phyloP scores from a whole-genome alignment of 495 filamentous ascomycete genomes.

The Aspergillus nidulans region DNA sequence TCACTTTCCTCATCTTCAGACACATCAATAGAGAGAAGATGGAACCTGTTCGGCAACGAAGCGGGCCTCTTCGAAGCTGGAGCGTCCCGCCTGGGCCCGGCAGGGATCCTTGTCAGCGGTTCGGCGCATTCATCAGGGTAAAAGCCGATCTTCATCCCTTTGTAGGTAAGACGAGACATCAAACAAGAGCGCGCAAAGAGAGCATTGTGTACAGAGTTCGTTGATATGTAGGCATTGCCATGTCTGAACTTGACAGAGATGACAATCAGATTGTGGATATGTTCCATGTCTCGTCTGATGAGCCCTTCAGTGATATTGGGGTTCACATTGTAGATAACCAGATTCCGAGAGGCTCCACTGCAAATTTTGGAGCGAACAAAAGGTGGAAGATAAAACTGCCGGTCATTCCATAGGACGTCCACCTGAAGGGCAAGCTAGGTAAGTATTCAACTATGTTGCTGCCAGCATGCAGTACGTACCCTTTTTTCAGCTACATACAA shows the following conservation, averaged over 20 bases:
- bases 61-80: slow-evolving; percentile 31
- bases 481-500: slow-evolving; percentile 65
- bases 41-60: slow-evolving; percentile 57
- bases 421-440: slow-evolving; percentile 42
- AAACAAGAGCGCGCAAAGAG: slow-evolving; percentile 73
- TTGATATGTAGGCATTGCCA: slow-evolving; percentile 60
- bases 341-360: slow-evolving; percentile 72
- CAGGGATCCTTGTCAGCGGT: slow-evolving; percentile 41
- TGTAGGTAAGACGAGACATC: slow-evolving; percentile 72
- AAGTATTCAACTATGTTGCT: background rate
- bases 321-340: slow-evolving; percentile 58
- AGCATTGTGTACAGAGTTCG: slow-evolving; percentile 75
- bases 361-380: slow-evolving; percentile 64
- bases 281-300: slow-evolving; percentile 72
- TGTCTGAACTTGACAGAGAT: slow-evolving; percentile 58
- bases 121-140: slow-evolving; percentile 70
- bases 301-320: slow-evolving; percentile 56
- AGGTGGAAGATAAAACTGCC: slow-evolving; percentile 64
- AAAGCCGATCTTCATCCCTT: slow-evolving; percentile 67
- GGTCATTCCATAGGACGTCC: slow-evolving; percentile 66
- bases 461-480: slow-evolving; percentile 44
- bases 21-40: slow-evolving; percentile 55
- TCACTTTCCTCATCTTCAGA: slow-evolving; percentile 33
- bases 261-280: slow-evolving; percentile 75
- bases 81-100: slow-evolving; percentile 29